These are phyloP conservation scores for Neonothopanus nambi DNA, from an alignment of 1,284 basidiomycete species.

Conservation along the genomic window DNA sequence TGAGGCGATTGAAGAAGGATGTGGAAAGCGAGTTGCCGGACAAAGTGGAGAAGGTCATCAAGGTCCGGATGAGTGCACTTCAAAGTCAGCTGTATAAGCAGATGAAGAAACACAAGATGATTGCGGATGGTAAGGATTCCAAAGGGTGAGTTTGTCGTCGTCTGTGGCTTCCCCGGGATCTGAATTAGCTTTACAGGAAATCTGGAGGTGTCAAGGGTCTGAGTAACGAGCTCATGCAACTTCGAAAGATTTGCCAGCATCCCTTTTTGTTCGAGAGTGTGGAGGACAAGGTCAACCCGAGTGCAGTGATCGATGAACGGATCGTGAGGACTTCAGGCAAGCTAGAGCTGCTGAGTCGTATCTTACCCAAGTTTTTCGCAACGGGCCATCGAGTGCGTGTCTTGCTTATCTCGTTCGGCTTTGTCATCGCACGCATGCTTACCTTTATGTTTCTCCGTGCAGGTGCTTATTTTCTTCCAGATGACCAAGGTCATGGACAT, in stretches of 20 bases:
- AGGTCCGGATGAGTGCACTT: conserved; percentile 96
- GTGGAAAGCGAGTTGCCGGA: conserved; percentile 97
- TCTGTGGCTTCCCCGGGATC: no score
- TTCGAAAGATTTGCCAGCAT: conserved; percentile 99
- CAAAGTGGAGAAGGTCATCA: conserved; percentile 96
- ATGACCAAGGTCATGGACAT: conserved; percentile 99
- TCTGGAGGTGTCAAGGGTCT: conserved; percentile 80
- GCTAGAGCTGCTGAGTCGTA: conserved; percentile 91
- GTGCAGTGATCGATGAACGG: conserved; percentile 84
- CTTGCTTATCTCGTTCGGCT: background rate
- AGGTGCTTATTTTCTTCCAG: conserved; percentile 99
- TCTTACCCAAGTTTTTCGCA: conserved; percentile 93
- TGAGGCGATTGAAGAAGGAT: conserved; percentile 93
- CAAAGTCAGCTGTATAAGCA: conserved; percentile 99
- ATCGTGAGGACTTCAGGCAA: conserved; percentile 91
- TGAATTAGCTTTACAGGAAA: conserved; percentile 66
- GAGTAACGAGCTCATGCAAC: conserved; percentile 98
- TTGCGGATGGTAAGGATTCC: conserved; percentile 72
- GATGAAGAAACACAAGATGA: conserved; percentile 91
- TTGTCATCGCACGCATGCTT: no score
- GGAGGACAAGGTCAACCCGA: conserved; percentile 83
- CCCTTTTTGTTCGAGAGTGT: conserved; percentile 92
- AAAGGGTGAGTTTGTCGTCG: no score
- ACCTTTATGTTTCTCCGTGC: no score
- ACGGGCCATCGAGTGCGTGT: conserved; percentile 84